Conservation (phyloP, 2,329 filamentous ascomycete species). For the Pseudohalonectria lignicola region DNA sequence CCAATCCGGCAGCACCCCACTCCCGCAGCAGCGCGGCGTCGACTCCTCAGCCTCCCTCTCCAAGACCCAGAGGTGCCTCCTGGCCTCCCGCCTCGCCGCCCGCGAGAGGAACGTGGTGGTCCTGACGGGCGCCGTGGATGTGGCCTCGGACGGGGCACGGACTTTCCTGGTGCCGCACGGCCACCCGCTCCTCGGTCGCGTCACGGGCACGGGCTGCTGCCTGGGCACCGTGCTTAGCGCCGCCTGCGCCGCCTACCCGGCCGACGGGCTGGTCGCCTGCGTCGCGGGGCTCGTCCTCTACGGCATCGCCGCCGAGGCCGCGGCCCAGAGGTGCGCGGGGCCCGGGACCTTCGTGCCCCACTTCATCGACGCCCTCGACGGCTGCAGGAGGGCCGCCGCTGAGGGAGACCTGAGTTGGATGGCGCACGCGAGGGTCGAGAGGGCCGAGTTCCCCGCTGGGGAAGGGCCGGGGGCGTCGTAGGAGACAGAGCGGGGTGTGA, state of each 20-base stretch:
- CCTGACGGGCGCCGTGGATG: slow-evolving; percentile 71
- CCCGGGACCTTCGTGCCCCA: slow-evolving; percentile 81
- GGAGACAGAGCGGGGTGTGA: too few species aligned
- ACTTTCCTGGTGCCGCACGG: slow-evolving; percentile 64
- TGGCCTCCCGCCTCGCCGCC: slow-evolving; percentile 57
- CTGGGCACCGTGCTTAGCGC: slow-evolving; percentile 74
- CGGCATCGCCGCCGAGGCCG: slow-evolving; percentile 60
- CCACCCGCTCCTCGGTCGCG: slow-evolving; percentile 54
- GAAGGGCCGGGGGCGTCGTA: too few species aligned
- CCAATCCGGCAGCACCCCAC: slow-evolving; percentile 7
- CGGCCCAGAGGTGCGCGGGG: slow-evolving; percentile 60
- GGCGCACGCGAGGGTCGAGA: neutral
- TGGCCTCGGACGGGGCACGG: slow-evolving; percentile 61
- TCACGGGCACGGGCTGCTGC: slow-evolving; percentile 78
- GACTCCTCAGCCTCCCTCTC: slow-evolving; percentile 53
- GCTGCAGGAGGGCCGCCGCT: slow-evolving; percentile 15
- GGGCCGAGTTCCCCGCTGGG: too few species aligned
- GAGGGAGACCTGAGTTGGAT: slow-evolving; percentile 9
- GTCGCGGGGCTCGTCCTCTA: slow-evolving; percentile 67
- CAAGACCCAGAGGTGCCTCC: slow-evolving; percentile 35
- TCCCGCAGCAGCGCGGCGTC: slow-evolving; percentile 65
- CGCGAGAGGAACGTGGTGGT: slow-evolving; percentile 64
- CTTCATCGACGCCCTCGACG: slow-evolving; percentile 63
- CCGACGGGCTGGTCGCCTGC: slow-evolving; percentile 59
- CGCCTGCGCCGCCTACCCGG: slow-evolving; percentile 23